Base-by-base conservation (phyloP, 1,284 basidiomycete genomes). In the Fomitopsis pinicola region DNA sequence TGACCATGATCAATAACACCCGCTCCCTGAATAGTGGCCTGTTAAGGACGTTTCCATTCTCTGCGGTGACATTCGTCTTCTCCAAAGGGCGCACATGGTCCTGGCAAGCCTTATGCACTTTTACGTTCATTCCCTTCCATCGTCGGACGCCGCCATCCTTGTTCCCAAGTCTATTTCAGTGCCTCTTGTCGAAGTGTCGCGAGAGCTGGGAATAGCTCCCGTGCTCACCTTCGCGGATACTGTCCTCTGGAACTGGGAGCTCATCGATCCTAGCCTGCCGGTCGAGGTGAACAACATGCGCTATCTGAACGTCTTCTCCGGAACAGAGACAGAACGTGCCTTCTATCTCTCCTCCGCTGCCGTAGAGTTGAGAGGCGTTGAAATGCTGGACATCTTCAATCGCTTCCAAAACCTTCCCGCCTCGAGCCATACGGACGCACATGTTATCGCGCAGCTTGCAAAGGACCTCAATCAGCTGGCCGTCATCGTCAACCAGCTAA, bases 201-300 rank as follows among this genome's bases (percentile, higher is more conserved):
- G 81, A 15, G 75, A 84, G 59, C 83, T 99, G 55, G 88, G 88
- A 58, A 87, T 97, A 30, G 95, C 97, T 1, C 97, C 97, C 0
- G 85, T 99, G 63, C 80, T 98, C 62, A 98, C 96, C 0, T 99
- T 97, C 71, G 93, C 97, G 40, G 96, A 97, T 72, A 95, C 92
- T 3, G 96, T 99, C 9, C 82, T 98, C 1, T 99, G 95, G 93
- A 98, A 98, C 72, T 96, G 89, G 84, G 82, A 88, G 56, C 79
- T 86, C 58, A 73, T 83, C 59, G 76, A 86, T 68, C 80, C 88
- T 45, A 77, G 74, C 28, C 73, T 75, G 52, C 85, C 83, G 56
- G 72, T 83, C 62, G 84, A 82, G 63, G 75, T 81, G 62, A 82
- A 83, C 65, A 87, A 91, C 76, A 82, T 89, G 78, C 78, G 79